Evolutionary conservation across 2,329 filamentous ascomycete genomes (phyloP), one percentile per base, ranked within the genome.

Genomic region (Coniella vitis): DNA sequence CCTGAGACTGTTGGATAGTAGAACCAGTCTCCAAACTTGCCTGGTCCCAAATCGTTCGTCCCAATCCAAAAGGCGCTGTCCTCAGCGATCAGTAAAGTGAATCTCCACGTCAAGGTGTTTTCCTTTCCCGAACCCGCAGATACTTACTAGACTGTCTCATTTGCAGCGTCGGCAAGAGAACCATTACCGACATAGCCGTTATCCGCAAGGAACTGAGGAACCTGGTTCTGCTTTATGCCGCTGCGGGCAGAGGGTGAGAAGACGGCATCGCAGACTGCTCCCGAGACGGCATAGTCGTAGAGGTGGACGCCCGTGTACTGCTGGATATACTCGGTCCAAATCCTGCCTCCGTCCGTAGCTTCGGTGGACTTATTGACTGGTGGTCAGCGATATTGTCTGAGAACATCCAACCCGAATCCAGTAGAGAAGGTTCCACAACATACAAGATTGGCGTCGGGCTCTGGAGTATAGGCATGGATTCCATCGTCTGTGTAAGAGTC

Each of bases 11-110:
- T 37, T 8, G 35, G 5, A 37, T 4, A 37, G 16, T n/a, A 37
- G 10, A 4, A 17, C 35, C 35, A 37, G 35, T 16, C 8, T 5
- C 32, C 16, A 8, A 14, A 36, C 39, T 42, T 17, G 32, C 40
- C 40, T 34, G 69, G 70, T 20, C 78, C 78, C 12, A 83, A 61
- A 55, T 83, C 79, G 56, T 82, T 83, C 12, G 78, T 81, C 20
- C 79, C 79, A 51, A 83, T 81, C 75, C 76, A 83, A 48, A 82
- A 71, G 3, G 71, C 68, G 19, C 50, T 52, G 13, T 35, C 20
- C 13, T 14, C 7, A n/a, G 4, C 3, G 20, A 20, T 39, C 17
- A 39, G 20, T n/a, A 10, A 12, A 29, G n/a, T n/a, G n/a, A n/a
- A n/a, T n/a, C n/a, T n/a, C n/a, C n/a, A n/a, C n/a, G n/a, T n/a